Base-by-base conservation (phyloP, 257 asterid species). In the Solanum acaule region DNA sequence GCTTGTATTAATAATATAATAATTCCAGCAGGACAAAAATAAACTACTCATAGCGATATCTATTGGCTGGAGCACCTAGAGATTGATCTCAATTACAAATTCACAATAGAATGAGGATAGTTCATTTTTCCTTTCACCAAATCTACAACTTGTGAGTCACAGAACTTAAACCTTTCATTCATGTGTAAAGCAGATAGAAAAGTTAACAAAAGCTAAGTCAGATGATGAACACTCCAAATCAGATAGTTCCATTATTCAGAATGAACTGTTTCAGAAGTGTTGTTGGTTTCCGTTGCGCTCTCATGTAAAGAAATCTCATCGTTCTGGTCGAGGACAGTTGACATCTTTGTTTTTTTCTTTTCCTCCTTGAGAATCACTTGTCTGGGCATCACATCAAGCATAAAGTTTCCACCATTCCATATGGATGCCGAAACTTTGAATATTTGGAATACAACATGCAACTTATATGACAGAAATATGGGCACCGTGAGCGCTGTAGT, bases 381-480 rank as follows among this genome's bases (percentile, higher is more conserved):
- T 46, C 96, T 94, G 1, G 99, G 99, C 99, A 97, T 96, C 88
- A 97, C 99, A 89, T 97, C 99, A 4, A 96, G 93, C 75, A 97
- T 86, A 86, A 97, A 97, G 93, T 93, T 96, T 10, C 99, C 99
- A 61, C 99, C 99, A 35, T 96, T 96, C 99, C 99, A 96, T 38
- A 95, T 91, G 13, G 98, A 52, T 27, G 99, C 99, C 38, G 98
- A 94, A 75, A 97, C 95, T 93, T 96, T 97, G 75, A 97, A 96
- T 86, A 95, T 70, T 93, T 96, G 99, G 89, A 97, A 97, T 35
- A 92, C 88, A 8, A 93, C 87, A 34, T 94, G 98, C 84, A 97
- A 75, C 83, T 91, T 91, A 68, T 97, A 97, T 7, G 98, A 97
- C 91, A 97, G 87, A 91, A 96, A 97, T 88, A 97, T 97, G 16